Percentiles rank a stretch among this genome's conserved stretches.
Evolutionary conservation across 2,329 filamentous ascomycete species (phyloP).

Genomic region (Dothiorella sarmentorum): DNA sequence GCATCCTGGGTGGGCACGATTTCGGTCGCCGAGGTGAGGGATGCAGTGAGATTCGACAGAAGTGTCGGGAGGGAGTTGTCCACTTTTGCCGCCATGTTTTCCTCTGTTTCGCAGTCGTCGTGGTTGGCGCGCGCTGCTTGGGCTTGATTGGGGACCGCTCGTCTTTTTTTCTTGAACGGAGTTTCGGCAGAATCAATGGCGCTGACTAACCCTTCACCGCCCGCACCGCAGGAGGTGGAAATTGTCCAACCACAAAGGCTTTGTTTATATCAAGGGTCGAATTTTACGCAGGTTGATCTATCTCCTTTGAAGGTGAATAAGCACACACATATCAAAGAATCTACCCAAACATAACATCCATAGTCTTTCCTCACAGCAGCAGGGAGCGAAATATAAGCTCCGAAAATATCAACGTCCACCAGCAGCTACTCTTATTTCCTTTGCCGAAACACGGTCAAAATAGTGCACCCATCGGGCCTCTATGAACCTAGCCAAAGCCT

Average conservation of each 20-base stretch:
- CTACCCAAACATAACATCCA: no score
- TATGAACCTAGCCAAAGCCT: neutral
- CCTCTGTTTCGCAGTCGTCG: neutral
- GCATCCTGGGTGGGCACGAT: conserved; percentile 39
- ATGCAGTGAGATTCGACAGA: conserved; percentile 49
- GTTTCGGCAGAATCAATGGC: neutral
- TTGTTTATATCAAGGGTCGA: neutral
- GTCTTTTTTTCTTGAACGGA: neutral
- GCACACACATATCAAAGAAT: no score
- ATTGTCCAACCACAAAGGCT: no score
- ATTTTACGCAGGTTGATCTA: no score
- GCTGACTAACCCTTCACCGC: neutral
- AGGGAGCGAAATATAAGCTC: no score
- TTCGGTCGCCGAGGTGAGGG: conserved; percentile 59
- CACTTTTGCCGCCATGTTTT: conserved; percentile 20
- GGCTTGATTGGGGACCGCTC: neutral
- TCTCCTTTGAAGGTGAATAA: no score
- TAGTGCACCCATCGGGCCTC: no score
- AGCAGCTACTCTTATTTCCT: neutral
- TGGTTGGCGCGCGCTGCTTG: neutral
- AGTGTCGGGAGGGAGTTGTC: conserved; percentile 40
- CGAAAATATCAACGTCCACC: neutral
- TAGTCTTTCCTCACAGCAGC: no score
- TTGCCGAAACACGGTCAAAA: no score
- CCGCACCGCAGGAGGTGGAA: no score